Percentiles rank a stretch among this genome's conserved stretches.
These are phyloP conservation scores for Condylostoma magnum DNA, from an alignment of 169 alveolate species.

Conservation along the genomic window DNA sequence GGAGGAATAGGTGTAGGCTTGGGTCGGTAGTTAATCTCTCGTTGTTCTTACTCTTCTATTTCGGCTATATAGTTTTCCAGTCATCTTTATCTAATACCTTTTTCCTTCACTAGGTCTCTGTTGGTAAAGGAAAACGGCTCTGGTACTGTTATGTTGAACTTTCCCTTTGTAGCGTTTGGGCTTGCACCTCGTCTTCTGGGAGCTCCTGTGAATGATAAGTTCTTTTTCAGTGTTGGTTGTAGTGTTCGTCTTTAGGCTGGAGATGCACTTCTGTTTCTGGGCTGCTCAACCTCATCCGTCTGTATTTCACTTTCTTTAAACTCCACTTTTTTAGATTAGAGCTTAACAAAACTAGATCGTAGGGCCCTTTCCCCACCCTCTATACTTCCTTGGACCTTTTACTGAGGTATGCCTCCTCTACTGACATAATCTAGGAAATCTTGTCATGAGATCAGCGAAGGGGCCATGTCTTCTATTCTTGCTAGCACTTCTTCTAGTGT, in stretches of 20 bases:
- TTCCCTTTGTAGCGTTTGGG: not conserved
- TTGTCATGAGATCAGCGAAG: constrained; percentile 3
- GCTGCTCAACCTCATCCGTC: constrained; percentile 28
- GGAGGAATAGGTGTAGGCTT: constrained; percentile 42
- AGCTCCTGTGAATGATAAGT: not conserved
- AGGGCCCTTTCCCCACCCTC: not conserved
- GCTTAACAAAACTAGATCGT: not conserved
- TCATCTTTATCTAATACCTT: constrained; percentile 28
- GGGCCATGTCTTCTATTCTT: constrained; percentile 23
- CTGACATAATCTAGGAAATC: constrained; percentile 12
- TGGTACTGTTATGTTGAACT: constrained; percentile 44
- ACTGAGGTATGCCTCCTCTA: constrained; percentile 7
- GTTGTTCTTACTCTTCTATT: constrained; percentile 37
- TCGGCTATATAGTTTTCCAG: constrained; percentile 43
- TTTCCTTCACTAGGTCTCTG: constrained; percentile 44
- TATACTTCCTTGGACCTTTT: not conserved
- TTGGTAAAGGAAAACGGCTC: constrained; percentile 51
- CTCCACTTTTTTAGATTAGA: not conserved
- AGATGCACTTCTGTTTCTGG: not conserved
- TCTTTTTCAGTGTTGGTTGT: not conserved
- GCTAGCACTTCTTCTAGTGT: constrained; percentile 15
- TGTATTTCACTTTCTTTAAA: constrained; percentile 17
- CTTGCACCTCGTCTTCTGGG: not conserved
- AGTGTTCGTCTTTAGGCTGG: not conserved
- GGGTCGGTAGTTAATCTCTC: constrained; percentile 28